Conservation (phyloP, 345 rosid genomes). For the Populus simonii region DNA sequence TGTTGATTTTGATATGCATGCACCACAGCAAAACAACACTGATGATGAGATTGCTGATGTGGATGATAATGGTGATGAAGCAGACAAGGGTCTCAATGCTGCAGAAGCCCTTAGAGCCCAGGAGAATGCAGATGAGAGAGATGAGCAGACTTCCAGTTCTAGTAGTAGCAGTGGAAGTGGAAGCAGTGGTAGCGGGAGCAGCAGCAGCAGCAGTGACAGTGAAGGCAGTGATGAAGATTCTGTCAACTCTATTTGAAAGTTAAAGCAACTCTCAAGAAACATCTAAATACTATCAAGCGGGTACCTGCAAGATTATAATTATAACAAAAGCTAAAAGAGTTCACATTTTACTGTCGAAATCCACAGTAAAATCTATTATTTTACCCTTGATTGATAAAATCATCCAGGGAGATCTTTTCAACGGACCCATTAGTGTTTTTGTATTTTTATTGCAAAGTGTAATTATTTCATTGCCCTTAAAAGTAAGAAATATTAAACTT, state of each 20-base stretch:
- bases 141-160: conserved; percentile 43
- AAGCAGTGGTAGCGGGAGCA: conserved; percentile 59
- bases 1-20: conserved; percentile 24
- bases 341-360: too few species aligned
- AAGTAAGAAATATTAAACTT: too few species aligned
- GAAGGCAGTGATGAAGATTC: conserved; percentile 69
- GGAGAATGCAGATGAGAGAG: conserved; percentile 53
- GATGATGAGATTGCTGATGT: conserved; percentile 93
- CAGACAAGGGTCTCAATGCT: conserved; percentile 63
- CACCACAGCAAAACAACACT: conserved; percentile 47
- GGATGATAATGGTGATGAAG: conserved; percentile 70
- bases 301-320: neutral
- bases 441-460: too few species aligned
- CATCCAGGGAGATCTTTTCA: too few species aligned
- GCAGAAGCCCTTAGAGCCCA: conserved; percentile 94
- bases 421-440: too few species aligned
- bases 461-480: too few species aligned
- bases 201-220: conserved; percentile 57
- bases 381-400: too few species aligned
- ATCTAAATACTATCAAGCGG: neutral
- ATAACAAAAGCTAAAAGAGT: too few species aligned
- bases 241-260: conserved; percentile 53
- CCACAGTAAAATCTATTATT: too few species aligned
- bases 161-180: conserved; percentile 76
- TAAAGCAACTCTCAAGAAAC: neutral